Evolutionary conservation across 208 protist genomes (phyloP), one percentile per base, ranked within the genome.

Genomic region (Leishmania gerbilli): DNA sequence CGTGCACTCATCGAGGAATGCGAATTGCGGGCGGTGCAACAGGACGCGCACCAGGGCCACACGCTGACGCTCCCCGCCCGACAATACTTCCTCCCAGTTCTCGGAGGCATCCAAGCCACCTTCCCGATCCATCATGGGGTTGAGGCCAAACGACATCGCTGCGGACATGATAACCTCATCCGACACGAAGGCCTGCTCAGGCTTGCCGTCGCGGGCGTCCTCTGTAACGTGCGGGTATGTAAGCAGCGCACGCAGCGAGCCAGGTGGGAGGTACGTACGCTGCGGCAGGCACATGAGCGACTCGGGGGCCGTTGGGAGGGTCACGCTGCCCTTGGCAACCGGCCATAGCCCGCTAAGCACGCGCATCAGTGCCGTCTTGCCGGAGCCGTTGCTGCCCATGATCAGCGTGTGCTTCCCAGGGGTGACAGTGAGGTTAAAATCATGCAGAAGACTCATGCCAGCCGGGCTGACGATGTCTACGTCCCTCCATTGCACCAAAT

Each of bases 1-100:
- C 9, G 96, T 98, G 86, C 93, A 97, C 75, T 98, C 96, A 80
- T 98, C 96, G 19, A 98, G 86, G 72, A 98, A 89, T 3, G 90
- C 95, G 83, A 98, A 98, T 19, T 81, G 74, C 0, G 96, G 93
- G 8, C 82, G 81, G 76, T 98, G 95, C 47, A 90, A 83, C n/a
- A 97, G 67, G 9, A 97, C 88, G 7, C 95, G 90, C 45, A 96
- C 89, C 27, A 98, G 75, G 21, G 91, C 93, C 49, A 98, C 83
- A 24, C 96, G 90, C 85, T 98, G 96, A 56, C 90, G 83, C 80
- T 98, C 96, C 27, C 96, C 96, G 55, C 95, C 94, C 1, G 96
- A 98, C 37, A 98, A 87, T 19, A 97, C 88, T 67, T 96, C 87
- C 34, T 93, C 79, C 95, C 96, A 98, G 77, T 95, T 89, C 76